These are phyloP conservation scores for Penicillium lagena DNA, from an alignment of 495 filamentous ascomycete genomes.

Conservation along the genomic window DNA sequence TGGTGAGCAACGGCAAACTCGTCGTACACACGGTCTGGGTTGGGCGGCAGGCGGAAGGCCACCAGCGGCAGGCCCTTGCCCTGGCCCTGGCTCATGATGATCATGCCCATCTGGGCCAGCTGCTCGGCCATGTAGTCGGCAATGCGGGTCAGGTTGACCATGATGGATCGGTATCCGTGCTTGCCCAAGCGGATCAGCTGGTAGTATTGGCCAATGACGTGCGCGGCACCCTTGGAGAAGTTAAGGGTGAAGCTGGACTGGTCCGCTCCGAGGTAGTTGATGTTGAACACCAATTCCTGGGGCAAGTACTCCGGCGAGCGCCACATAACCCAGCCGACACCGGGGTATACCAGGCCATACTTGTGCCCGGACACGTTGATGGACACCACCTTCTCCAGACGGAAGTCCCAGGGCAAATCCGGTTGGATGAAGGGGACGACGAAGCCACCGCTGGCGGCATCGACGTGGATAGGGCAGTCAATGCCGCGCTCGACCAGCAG, in stretches of 20 bases:
- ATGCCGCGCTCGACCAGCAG: conserved; percentile 63
- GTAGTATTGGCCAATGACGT: conserved; percentile 95
- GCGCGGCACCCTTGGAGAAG: conserved; percentile 87
- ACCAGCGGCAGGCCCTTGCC: conserved; percentile 80
- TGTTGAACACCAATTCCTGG: conserved; percentile 91
- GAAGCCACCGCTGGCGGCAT: conserved; percentile 86
- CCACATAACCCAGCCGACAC: conserved; percentile 92
- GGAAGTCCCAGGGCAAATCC: conserved; percentile 79
- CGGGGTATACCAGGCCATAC: conserved; percentile 77
- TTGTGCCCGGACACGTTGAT: conserved; percentile 95
- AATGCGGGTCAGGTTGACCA: conserved; percentile 78
- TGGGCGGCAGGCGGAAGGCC: conserved; percentile 66
- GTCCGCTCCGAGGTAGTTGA: conserved; percentile 92
- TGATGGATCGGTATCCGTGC: conserved; percentile 78
- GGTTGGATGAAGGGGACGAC: conserved; percentile 85
- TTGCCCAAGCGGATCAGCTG: conserved; percentile 89
- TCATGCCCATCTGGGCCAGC: conserved; percentile 67
- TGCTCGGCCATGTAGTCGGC: conserved; percentile 70
- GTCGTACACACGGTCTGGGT: conserved; percentile 61
- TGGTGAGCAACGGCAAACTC: conserved; percentile 79
- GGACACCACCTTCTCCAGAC: conserved; percentile 75
- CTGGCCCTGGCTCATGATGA: conserved; percentile 71
- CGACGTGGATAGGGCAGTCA: conserved; percentile 82
- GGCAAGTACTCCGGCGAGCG: conserved; percentile 75
- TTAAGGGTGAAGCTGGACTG: conserved; percentile 97